Evolutionary conservation across 805 yeast genomes (phyloP).

Genomic region (Ogataea zsoltii): DNA sequence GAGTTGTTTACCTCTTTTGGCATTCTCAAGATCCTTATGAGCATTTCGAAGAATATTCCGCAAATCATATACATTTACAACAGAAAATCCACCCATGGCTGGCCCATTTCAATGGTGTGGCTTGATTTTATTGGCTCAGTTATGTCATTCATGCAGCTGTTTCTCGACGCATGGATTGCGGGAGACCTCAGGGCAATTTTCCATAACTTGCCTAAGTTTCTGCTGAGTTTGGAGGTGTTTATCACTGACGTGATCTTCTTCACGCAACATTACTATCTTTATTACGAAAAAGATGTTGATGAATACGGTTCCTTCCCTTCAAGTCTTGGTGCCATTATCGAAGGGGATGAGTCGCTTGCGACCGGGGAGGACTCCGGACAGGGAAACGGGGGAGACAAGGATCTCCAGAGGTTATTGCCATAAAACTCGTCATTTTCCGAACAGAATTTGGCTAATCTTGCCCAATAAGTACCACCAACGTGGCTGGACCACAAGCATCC

Average conservation of each 20-base stretch:
- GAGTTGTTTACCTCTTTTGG: conserved; percentile 36
- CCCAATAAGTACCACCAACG: too few species aligned
- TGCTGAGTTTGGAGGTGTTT: conserved; percentile 34
- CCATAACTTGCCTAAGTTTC: conserved; percentile 35
- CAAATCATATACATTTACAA: conserved; percentile 35
- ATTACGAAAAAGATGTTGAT: conserved; percentile 25
- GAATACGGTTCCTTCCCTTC: conserved; percentile 24
- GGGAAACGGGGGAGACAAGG: too few species aligned
- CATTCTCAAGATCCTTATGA: conserved; percentile 34
- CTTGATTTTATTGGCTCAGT: conserved; percentile 34
- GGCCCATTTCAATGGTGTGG: conserved; percentile 39
- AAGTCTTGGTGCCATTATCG: conserved; percentile 24
- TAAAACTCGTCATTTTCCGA: too few species aligned
- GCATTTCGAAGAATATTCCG: conserved; percentile 38
- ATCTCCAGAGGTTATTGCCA: conserved; percentile 28
- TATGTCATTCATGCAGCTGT: conserved; percentile 32
- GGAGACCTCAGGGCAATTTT: conserved; percentile 28
- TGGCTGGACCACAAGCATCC: too few species aligned
- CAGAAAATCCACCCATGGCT: conserved; percentile 39
- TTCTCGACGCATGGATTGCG: conserved; percentile 30
- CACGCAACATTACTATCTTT: conserved; percentile 35
- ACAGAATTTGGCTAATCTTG: too few species aligned
- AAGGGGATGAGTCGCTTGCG: conserved; percentile 35
- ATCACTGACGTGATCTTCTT: conserved; percentile 33
- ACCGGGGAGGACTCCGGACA: conserved; percentile 35